These are phyloP conservation scores for Bassia scoparia DNA, from an alignment of 148 eudicot genomes.

Conservation along the genomic window DNA sequence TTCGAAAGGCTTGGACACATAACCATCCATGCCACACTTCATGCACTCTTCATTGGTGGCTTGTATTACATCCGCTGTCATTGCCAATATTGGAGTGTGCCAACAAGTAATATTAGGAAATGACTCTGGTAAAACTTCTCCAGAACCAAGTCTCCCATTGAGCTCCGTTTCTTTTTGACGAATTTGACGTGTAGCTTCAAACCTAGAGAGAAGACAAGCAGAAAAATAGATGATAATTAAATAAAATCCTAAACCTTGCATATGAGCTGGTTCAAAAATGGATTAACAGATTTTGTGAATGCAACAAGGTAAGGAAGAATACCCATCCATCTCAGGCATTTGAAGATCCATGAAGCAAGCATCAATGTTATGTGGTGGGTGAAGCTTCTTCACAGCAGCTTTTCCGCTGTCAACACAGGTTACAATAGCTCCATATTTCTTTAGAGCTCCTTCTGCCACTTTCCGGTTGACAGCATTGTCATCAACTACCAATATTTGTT, in stretches of 20 bases:
- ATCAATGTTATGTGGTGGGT: constrained; percentile 54
- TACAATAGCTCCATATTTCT: constrained; percentile 59
- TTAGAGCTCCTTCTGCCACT: constrained; percentile 76
- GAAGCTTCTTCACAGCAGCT: constrained; percentile 43
- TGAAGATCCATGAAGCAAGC: constrained; percentile 88
- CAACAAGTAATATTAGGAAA: constrained; percentile 35
- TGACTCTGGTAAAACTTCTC: constrained; percentile 35
- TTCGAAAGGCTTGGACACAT: constrained; percentile 77
- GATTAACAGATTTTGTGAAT: not conserved
- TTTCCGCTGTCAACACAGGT: constrained; percentile 60
- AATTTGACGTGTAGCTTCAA: constrained; percentile 69
- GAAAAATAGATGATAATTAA: not conserved
- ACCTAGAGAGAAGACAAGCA: constrained; percentile 34
- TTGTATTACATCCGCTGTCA: constrained; percentile 94
- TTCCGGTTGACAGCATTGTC: constrained; percentile 66
- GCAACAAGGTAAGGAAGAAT: constrained; percentile 12
- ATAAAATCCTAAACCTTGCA: not conserved
- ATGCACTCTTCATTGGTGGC: constrained; percentile 67
- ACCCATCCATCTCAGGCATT: constrained; percentile 92
- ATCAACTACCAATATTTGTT: constrained; percentile 65
- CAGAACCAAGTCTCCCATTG: constrained; percentile 43
- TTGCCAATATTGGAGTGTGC: constrained; percentile 87
- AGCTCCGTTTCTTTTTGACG: constrained; percentile 47
- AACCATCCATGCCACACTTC: constrained; percentile 84
- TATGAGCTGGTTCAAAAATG: not conserved